These are phyloP conservation scores for Tinospora cordifolia DNA, from an alignment of 164 flowering plant species.

Conservation along the genomic window DNA sequence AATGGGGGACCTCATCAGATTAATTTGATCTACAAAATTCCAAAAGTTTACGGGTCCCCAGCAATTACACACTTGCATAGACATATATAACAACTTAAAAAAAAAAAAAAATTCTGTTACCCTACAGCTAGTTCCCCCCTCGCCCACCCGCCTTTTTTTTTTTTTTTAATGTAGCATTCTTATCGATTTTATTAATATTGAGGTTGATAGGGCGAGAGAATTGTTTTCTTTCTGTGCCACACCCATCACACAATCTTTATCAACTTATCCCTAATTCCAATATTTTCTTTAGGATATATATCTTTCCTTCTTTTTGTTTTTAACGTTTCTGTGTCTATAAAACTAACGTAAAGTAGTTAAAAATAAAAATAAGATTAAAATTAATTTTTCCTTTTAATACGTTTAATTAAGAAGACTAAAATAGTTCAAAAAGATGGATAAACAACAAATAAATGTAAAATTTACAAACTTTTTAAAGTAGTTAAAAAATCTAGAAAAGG, in stretches of 20 bases:
- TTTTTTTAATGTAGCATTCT: not conserved
- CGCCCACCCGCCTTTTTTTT: too few species aligned
- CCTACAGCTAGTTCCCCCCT: too few species aligned
- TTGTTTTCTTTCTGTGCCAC: not conserved
- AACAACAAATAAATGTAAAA: too few species aligned
- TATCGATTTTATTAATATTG: not conserved
- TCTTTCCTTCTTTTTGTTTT: not conserved
- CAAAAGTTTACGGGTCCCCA: not conserved
- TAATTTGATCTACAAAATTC: not conserved
- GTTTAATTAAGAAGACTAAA: too few species aligned
- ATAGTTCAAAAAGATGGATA: too few species aligned
- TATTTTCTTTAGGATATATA: not conserved
- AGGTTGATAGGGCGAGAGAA: not conserved
- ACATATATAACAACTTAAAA: too few species aligned
- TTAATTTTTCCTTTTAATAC: too few species aligned
- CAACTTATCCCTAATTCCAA: constrained; percentile 1
- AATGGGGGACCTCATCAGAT: not conserved
- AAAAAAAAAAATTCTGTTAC: too few species aligned
- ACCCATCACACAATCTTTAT: constrained; percentile 9
- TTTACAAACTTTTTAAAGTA: too few species aligned
- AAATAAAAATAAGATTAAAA: too few species aligned
- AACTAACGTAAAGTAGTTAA: too few species aligned
- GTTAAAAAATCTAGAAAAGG: too few species aligned
- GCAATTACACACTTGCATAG: not conserved
- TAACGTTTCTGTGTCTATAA: not conserved